Percentiles rank a stretch among this genome's conserved stretches.
Evolutionary conservation across 2,329 filamentous ascomycete species (phyloP).

Genomic region (Mariannaea sp.): DNA sequence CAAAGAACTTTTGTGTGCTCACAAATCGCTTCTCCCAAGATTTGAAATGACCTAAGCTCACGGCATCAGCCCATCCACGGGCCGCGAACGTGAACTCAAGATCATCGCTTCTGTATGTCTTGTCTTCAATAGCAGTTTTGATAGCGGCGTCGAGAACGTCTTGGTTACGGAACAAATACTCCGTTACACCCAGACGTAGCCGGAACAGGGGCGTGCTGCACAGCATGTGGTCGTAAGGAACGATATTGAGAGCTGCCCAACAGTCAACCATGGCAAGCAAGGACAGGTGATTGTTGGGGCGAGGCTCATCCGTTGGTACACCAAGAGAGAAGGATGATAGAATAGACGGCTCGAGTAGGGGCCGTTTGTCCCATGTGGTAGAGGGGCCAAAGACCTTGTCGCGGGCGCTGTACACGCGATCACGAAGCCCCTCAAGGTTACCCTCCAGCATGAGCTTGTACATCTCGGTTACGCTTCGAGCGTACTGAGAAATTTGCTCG

Average conservation of each 20-base stretch:
- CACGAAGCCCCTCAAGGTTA: constrained; percentile 72
- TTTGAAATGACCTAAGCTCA: constrained; percentile 88
- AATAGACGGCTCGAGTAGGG: constrained; percentile 79
- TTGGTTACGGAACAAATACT: constrained; percentile 88
- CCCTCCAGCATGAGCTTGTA: constrained; percentile 97
- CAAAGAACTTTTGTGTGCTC: constrained; percentile 88
- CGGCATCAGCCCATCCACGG: constrained; percentile 92
- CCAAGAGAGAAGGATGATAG: constrained; percentile 89
- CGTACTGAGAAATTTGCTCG: constrained; percentile 93
- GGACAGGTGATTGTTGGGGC: constrained; percentile 92
- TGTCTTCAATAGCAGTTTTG: constrained; percentile 83
- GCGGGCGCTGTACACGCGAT: constrained; percentile 66
- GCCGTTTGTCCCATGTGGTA: constrained; percentile 62
- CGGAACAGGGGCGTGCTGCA: constrained; percentile 97
- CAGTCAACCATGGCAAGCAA: constrained; percentile 97
- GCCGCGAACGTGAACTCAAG: constrained; percentile 98
- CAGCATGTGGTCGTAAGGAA: constrained; percentile 99
- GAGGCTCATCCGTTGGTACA: constrained; percentile 62
- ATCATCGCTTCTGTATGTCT: constrained; percentile 92
- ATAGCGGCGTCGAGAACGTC: constrained; percentile 83
- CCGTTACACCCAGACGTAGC: constrained; percentile 94
- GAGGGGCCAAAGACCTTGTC: constrained; percentile 79
- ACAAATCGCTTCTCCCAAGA: constrained; percentile 91
- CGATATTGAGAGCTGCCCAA: constrained; percentile 91
- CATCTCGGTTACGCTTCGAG: constrained; percentile 86